Evolutionary conservation across 2,329 filamentous ascomycete genomes (phyloP), one percentile per base, ranked within the genome.

Genomic region (Pyricularia sp.): DNA sequence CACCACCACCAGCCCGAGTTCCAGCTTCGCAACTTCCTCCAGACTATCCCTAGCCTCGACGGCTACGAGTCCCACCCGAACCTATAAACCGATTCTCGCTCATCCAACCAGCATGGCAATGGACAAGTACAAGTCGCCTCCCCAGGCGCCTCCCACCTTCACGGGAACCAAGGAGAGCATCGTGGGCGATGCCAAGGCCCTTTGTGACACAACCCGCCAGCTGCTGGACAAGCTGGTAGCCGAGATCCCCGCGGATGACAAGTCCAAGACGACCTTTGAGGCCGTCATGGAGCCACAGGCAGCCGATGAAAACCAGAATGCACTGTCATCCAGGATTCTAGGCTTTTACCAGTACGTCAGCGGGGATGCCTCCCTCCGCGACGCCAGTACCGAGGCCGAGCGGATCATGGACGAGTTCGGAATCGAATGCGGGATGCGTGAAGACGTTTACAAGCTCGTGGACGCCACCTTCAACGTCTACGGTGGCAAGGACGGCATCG

Each of bases 321-420:
- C 83, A 0, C 81, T 91, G 30, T 82, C 84, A 71, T 80, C 83
- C 65, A 84, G 88, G 70, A 93, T 93, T 72, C 80, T 94, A 68
- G 88, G 88, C 72, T 94, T 95, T 80, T 94, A 94, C 78, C 90
- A 93, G 75, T 89, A 92, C 72, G 90, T 94, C 3, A 93, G 90
- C 23, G 85, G 84, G 0, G 84, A 92, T 74, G 84, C 85, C 71
- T 85, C 83, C 68, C 82, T 95, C 65, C 87, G 92, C 50, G 88
- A 93, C 79, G 91, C 91, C 17, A 92, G 90, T 2, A 91, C 88
- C 71, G 88, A 93, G 76, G 90, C 92, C 0, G 89, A 93, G 77
- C 89, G 90, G 79, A 81, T 92, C 71, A 86, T 93, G 81, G 87
- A 92, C 74, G 90, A 94, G 72, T 93, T 92, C 75, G 80, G 83